These are phyloP conservation scores for Crithidia brevicula DNA, from an alignment of 208 protist species.

Conservation along the genomic window DNA sequence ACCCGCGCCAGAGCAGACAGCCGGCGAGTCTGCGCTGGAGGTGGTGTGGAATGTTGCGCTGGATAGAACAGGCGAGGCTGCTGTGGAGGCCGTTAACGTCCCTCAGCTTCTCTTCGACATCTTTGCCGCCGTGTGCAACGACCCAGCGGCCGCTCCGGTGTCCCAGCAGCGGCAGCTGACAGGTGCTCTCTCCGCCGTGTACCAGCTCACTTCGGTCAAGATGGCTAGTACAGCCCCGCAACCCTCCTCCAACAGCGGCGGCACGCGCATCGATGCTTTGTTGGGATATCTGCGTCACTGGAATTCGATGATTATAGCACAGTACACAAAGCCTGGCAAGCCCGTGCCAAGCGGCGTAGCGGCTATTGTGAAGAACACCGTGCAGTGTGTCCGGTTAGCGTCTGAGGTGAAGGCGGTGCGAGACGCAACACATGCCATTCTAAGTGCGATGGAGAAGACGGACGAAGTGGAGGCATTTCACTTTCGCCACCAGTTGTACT, in stretches of 20 bases:
- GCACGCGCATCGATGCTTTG: conserved; percentile 43
- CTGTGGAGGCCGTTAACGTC: conserved; percentile 39
- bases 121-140: conserved; percentile 31
- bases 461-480: conserved; percentile 59
- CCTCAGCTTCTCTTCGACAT: conserved; percentile 54
- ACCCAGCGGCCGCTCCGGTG: conserved; percentile 15
- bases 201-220: conserved; percentile 79
- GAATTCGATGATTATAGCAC: conserved; percentile 41
- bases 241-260: not conserved
- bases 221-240: conserved; percentile 22
- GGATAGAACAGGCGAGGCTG: conserved; percentile 51
- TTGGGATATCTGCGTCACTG: conserved; percentile 55
- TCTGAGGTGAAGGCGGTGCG: conserved; percentile 77
- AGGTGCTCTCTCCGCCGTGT: conserved; percentile 71
- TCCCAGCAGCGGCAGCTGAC: conserved; percentile 63
- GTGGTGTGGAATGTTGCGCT: conserved; percentile 64
- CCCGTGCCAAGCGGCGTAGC: conserved; percentile 43
- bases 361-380: conserved; percentile 78
- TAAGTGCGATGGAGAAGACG: conserved; percentile 40
- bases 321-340: conserved; percentile 28
- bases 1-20: not conserved
- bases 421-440: conserved; percentile 56
- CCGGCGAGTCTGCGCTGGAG: conserved; percentile 36
- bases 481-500: conserved; percentile 83
- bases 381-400: conserved; percentile 76